A percentile compares a stretch with the other conserved stretches of the same genome.
Conservation (phyloP, 2,329 filamentous ascomycete species). For the Orbilia javanica region DNA sequence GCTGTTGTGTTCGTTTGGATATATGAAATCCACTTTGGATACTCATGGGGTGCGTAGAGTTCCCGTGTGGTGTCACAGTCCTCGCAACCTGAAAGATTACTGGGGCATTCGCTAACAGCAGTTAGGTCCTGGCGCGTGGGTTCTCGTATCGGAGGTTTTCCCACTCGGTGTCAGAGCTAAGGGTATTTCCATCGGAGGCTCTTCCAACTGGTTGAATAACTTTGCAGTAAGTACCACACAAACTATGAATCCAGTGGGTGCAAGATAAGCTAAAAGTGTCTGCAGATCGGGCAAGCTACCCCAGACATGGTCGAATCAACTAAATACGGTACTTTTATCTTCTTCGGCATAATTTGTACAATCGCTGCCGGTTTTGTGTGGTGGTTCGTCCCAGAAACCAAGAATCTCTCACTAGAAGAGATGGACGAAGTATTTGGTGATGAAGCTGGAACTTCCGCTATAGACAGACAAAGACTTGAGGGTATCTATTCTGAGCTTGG, state of each 20-base stretch:
- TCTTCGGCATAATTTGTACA: conserved; percentile 72
- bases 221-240: conserved; percentile 66
- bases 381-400: conserved; percentile 72
- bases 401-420: conserved; percentile 70
- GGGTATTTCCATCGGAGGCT: conserved; percentile 75
- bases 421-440: conserved; percentile 68
- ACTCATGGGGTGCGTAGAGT: conserved; percentile 69
- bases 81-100: conserved; percentile 42
- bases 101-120: conserved; percentile 49
- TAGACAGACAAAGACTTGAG: conserved; percentile 50
- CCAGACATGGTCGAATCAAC: conserved; percentile 74
- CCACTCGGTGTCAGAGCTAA: conserved; percentile 73
- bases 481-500: conserved; percentile 42
- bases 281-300: conserved; percentile 72
- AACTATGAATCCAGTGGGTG: neutral
- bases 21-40: conserved; percentile 75
- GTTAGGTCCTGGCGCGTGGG: neutral
- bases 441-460: conserved; percentile 60
- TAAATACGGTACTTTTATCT: conserved; percentile 72
- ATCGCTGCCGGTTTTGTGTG: conserved; percentile 70
- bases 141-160: conserved; percentile 72
- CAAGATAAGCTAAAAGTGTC: conserved; percentile 10
- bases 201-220: conserved; percentile 75
- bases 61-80: conserved; percentile 19
- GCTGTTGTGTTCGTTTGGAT: conserved; percentile 73